phyloP scores from a whole-genome alignment of 495 filamentous ascomycete genomes.

The Penicillium canariense region DNA sequence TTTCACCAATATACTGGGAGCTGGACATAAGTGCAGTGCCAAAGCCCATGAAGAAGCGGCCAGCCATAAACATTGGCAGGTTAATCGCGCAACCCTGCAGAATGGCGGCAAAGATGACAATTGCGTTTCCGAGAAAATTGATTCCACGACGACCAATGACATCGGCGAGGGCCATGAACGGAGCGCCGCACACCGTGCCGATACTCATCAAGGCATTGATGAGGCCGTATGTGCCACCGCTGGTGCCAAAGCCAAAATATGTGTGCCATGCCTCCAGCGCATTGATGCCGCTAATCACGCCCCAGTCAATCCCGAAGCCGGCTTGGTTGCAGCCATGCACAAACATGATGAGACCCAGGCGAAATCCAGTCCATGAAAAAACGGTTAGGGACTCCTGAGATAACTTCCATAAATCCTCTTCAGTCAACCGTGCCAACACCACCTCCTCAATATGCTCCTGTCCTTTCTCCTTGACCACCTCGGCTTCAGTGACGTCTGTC shows the following conservation, averaged over 20 bases:
- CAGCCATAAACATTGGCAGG: slow-evolving; percentile 38
- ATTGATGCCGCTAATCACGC: slow-evolving; percentile 41
- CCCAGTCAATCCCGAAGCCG: slow-evolving; percentile 45
- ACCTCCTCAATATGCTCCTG: slow-evolving; percentile 35
- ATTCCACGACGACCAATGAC: slow-evolving; percentile 40
- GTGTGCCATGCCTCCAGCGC: slow-evolving; percentile 30
- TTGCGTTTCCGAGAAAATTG: slow-evolving; percentile 38
- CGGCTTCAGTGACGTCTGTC: slow-evolving; percentile 4
- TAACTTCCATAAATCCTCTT: slow-evolving; percentile 36
- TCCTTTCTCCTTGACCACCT: slow-evolving; percentile 14
- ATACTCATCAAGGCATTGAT: slow-evolving; percentile 43
- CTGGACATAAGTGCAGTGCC: slow-evolving; percentile 38
- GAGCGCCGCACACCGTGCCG: slow-evolving; percentile 36
- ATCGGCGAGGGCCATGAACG: slow-evolving; percentile 38
- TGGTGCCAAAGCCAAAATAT: slow-evolving; percentile 30
- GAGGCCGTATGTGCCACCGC: slow-evolving; percentile 31
- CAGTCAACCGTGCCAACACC: slow-evolving; percentile 36
- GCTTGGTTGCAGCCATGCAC: slow-evolving; percentile 43
- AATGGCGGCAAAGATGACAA: slow-evolving; percentile 38
- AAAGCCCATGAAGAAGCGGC: slow-evolving; percentile 43
- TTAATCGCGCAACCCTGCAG: slow-evolving; percentile 37
- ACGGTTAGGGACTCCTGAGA: slow-evolving; percentile 31
- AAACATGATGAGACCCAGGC: slow-evolving; percentile 38
- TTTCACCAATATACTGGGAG: slow-evolving; percentile 45
- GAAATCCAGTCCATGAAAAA: slow-evolving; percentile 34